These are phyloP conservation scores for Cephaloascus albidus DNA, from an alignment of 805 yeast species.

Conservation along the genomic window DNA sequence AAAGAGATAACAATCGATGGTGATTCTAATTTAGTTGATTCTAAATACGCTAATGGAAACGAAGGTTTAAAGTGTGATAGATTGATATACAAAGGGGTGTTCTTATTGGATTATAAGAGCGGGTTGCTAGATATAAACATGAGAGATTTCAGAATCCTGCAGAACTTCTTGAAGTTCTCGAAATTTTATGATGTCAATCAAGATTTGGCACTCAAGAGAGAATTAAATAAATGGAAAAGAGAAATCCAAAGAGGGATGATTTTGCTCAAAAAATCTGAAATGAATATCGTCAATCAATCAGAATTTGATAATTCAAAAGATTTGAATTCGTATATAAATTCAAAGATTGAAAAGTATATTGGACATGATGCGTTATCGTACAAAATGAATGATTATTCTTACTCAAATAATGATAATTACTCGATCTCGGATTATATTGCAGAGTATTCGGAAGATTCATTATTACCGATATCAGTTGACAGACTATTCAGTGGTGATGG, in stretches of 20 bases:
- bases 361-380: not conserved
- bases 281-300: conserved; percentile 28
- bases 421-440: too few species aligned
- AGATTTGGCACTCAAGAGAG: too few species aligned
- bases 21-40: not conserved
- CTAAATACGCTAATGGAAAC: not conserved
- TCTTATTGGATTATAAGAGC: not conserved
- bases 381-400: not conserved
- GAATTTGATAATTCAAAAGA: conserved; percentile 4
- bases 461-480: too few species aligned
- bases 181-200: not conserved
- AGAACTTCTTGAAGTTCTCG: conserved; percentile 10
- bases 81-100: not conserved
- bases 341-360: not conserved
- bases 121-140: not conserved
- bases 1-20: not conserved
- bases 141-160: conserved; percentile 19
- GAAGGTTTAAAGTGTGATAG: not conserved
- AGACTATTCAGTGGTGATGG: too few species aligned
- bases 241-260: conserved; percentile 48
- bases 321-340: not conserved
- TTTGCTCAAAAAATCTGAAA: conserved; percentile 46
- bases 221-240: conserved; percentile 14
- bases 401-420: too few species aligned
- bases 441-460: too few species aligned